phyloP scores from a whole-genome alignment of 352 stramenopile species.

The Pythium aristosporum region DNA sequence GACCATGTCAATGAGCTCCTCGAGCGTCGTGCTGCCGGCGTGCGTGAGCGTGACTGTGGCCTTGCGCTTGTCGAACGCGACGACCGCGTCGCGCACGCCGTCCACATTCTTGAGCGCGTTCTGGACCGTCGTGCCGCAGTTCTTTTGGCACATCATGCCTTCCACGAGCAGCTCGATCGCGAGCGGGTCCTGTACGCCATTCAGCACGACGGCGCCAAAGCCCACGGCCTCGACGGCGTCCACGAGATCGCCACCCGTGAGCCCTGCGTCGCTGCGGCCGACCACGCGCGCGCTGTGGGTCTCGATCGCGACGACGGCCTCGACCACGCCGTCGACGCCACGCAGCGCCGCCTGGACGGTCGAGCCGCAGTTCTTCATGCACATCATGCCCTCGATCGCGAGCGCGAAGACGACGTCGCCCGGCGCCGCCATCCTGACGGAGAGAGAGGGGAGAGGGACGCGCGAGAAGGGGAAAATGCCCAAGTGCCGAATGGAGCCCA shows the following conservation, averaged over 20 bases:
- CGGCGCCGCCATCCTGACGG: conserved; percentile 18
- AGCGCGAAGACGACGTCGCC: conserved; percentile 49
- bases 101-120: conserved; percentile 80
- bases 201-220: conserved; percentile 62
- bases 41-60: conserved; percentile 54
- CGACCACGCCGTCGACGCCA: conserved; percentile 60
- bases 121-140: conserved; percentile 91
- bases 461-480: neutral
- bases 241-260: conserved; percentile 52
- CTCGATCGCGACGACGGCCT: conserved; percentile 65
- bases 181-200: conserved; percentile 27
- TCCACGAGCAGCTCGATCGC: conserved; percentile 79
- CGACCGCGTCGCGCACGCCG: conserved; percentile 64
- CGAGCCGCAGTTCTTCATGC: conserved; percentile 94
- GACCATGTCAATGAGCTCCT: conserved; percentile 75
- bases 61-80: conserved; percentile 73
- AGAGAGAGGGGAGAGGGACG: neutral
- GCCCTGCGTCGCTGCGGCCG: conserved; percentile 34
- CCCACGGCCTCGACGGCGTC: conserved; percentile 76
- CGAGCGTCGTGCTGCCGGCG: conserved; percentile 45
- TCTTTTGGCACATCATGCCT: conserved; percentile 95
- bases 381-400: conserved; percentile 93
- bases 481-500: neutral
- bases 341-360: conserved; percentile 83
- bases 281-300: conserved; percentile 61